These are phyloP conservation scores for Acaromyces ingoldii DNA, from an alignment of 1,284 basidiomycete species.

Conservation along the genomic window DNA sequence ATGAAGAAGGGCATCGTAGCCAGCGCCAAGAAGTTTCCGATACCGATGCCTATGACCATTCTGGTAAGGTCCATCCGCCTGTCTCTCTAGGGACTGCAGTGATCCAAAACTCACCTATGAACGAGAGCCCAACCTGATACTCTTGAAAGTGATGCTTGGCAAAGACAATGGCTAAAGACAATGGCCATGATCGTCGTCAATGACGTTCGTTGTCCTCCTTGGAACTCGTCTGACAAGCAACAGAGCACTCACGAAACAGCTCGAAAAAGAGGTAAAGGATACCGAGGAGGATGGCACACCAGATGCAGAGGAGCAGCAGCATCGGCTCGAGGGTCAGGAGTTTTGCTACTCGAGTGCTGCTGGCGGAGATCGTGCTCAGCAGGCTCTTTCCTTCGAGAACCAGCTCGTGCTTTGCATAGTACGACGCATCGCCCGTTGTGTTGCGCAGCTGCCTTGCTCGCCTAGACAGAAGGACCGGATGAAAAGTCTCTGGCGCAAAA, in stretches of 20 bases:
- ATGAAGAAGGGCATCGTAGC: constrained; percentile 65
- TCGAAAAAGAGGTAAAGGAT: constrained; percentile 71
- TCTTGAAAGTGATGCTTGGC: constrained; percentile 48
- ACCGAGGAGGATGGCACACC: constrained; percentile 63
- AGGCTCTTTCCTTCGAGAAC: constrained; percentile 54
- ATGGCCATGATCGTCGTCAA: no score
- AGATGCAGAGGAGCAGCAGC: constrained; percentile 17
- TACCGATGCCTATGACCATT: no score
- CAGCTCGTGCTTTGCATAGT: constrained; percentile 50
- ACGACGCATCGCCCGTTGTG: constrained; percentile 6
- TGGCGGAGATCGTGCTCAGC: constrained; percentile 54
- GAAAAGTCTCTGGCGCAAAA: constrained; percentile 63
- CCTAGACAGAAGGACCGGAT: constrained; percentile 61
- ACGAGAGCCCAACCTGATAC: constrained; percentile 63
- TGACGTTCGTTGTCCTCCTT: neutral
- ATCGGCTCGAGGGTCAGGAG: constrained; percentile 16
- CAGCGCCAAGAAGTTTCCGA: constrained; percentile 63
- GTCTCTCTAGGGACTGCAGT: no score
- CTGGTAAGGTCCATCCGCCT: no score
- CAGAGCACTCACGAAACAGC: constrained; percentile 57
- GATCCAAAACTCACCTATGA: no score
- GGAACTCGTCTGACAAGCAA: neutral
- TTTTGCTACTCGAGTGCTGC: constrained; percentile 51
- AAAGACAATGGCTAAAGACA: constrained; percentile 12
- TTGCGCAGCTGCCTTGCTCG: constrained; percentile 54